Evolutionary conservation across 495 filamentous ascomycete species (phyloP).

Genomic region (Symbiotaphrina buchneri): DNA sequence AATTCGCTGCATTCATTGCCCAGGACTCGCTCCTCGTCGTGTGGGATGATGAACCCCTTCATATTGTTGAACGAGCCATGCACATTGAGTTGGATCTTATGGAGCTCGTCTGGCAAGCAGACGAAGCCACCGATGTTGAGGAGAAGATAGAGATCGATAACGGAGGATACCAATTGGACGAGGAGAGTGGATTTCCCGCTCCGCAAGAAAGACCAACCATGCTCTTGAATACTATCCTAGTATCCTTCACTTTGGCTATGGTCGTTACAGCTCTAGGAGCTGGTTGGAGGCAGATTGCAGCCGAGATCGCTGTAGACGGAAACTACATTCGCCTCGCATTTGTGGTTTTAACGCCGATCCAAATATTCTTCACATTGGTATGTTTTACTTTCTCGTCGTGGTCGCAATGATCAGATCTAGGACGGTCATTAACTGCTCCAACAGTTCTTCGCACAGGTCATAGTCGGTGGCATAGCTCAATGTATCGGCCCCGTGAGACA

Average conservation of each 20-base stretch:
- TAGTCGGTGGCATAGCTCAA: slow-evolving; percentile 52
- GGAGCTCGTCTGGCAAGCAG: slow-evolving; percentile 45
- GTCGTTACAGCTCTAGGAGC: slow-evolving; percentile 40
- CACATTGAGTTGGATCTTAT: slow-evolving; percentile 51
- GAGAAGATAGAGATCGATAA: slow-evolving; percentile 20
- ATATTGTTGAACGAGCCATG: slow-evolving; percentile 39
- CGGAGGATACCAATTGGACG: slow-evolving; percentile 34
- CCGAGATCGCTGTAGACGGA: slow-evolving; percentile 40
- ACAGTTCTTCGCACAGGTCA: slow-evolving; percentile 48
- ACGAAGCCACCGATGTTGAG: slow-evolving; percentile 21
- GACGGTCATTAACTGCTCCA: neutral
- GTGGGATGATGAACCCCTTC: slow-evolving; percentile 55
- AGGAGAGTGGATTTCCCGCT: slow-evolving; percentile 42
- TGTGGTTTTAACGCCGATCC: slow-evolving; percentile 37
- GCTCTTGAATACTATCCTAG: slow-evolving; percentile 41
- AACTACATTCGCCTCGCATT: slow-evolving; percentile 37
- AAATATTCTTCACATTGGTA: slow-evolving; percentile 57
- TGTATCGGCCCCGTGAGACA: slow-evolving; percentile 51
- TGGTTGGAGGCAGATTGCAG: slow-evolving; percentile 40
- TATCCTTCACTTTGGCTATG: slow-evolving; percentile 36
- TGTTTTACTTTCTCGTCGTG: neutral
- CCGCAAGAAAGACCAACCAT: slow-evolving; percentile 41
- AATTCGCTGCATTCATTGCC: slow-evolving; percentile 57
- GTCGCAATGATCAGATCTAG: too few species aligned
- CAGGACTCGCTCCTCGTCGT: slow-evolving; percentile 43